These are phyloP conservation scores for Collybia mongolica DNA, from an alignment of 768 basidiomycete species.

Conservation along the genomic window DNA sequence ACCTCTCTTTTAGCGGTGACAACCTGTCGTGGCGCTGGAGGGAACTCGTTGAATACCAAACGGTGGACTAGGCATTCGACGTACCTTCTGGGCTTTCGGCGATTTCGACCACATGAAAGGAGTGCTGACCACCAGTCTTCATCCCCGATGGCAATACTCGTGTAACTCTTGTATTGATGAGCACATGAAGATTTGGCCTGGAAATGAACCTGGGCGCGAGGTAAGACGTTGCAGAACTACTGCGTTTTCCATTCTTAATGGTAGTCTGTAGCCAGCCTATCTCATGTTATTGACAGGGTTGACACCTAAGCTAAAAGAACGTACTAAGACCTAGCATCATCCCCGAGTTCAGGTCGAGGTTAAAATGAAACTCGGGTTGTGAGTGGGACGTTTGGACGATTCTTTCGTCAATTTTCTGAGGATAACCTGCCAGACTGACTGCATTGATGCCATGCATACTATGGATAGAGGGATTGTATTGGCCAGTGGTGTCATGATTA, in stretches of 20 bases:
- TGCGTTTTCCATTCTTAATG: constrained; percentile 18
- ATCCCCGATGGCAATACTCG: constrained; percentile 16
- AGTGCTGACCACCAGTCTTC: too few relatives aligned
- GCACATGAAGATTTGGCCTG: constrained; percentile 27
- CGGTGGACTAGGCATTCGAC: neutral
- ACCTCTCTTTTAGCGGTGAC: constrained; percentile 26
- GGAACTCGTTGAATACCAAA: neutral
- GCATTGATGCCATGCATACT: constrained; percentile 28
- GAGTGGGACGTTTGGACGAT: constrained; percentile 16
- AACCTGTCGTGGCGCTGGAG: neutral
- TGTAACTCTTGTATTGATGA: constrained; percentile 22
- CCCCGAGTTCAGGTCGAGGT: constrained; percentile 28
- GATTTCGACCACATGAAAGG: constrained; percentile 11
- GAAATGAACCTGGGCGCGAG: constrained; percentile 21
- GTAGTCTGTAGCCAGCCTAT: constrained; percentile 14
- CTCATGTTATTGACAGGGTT: neutral
- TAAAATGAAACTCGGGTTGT: constrained; percentile 10
- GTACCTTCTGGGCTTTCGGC: too few relatives aligned
- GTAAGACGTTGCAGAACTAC: constrained; percentile 30
- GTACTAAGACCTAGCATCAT: constrained; percentile 26
- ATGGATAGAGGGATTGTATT: constrained; percentile 36
- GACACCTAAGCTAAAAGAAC: neutral
- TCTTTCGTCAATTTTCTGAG: constrained; percentile 25
- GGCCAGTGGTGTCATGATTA: constrained; percentile 31
- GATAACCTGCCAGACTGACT: constrained; percentile 31